These are phyloP conservation scores for Thozetella sp. DNA, from an alignment of 495 filamentous ascomycete species.

Conservation along the genomic window DNA sequence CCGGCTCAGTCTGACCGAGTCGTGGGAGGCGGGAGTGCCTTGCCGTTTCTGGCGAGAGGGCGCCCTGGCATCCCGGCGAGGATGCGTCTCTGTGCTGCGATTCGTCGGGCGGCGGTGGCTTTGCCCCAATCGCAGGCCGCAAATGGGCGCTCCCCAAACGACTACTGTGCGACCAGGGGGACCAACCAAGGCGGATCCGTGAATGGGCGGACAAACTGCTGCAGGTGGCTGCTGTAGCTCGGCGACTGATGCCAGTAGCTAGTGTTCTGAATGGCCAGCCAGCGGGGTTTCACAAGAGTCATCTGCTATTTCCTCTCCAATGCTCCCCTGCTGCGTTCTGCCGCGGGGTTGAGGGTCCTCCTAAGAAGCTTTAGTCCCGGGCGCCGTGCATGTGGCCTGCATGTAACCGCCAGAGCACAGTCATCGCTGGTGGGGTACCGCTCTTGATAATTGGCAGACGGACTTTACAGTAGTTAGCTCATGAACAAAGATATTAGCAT, in stretches of 20 bases:
- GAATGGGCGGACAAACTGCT: neutral
- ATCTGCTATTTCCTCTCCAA: neutral
- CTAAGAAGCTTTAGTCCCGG: slow-evolving; percentile 18
- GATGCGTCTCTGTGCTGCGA: slow-evolving; percentile 21
- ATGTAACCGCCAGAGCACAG: slow-evolving; percentile 18
- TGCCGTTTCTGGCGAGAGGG: slow-evolving; percentile 33
- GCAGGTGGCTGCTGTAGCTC: slow-evolving; percentile 2
- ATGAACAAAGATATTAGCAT: too few species aligned
- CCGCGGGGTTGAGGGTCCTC: neutral
- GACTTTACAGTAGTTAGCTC: too few species aligned
- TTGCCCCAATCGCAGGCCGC: slow-evolving; percentile 27
- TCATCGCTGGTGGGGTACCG: too few species aligned
- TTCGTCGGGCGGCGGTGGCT: slow-evolving; percentile 28
- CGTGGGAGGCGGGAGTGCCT: slow-evolving; percentile 38
- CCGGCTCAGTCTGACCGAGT: slow-evolving; percentile 8
- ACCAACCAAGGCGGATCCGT: neutral
- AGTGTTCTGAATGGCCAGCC: neutral
- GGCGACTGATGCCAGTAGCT: slow-evolving; percentile 7
- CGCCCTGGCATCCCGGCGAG: slow-evolving; percentile 16
- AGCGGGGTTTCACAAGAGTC: neutral
- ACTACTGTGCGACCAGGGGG: slow-evolving; percentile 19
- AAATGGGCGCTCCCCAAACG: slow-evolving; percentile 17
- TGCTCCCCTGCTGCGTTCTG: neutral
- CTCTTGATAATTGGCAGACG: too few species aligned
- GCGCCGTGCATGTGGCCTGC: slow-evolving; percentile 23